Evolutionary conservation across 78 protist genomes (phyloP).

Genomic region (Polysphondylium violaceum): DNA sequence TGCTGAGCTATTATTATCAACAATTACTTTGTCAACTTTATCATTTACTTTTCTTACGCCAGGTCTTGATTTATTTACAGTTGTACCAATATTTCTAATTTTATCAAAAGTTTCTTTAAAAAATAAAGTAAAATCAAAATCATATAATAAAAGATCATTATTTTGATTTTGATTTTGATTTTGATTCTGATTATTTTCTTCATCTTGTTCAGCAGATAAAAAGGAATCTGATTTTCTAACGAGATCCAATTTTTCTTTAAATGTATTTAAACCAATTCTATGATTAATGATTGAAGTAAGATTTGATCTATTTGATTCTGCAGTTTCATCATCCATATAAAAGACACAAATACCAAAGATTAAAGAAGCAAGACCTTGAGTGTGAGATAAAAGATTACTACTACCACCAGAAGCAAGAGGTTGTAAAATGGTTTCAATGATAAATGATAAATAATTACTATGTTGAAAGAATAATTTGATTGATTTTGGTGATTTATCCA

Average conservation of each 20-base stretch:
- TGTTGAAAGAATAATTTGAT: slow-evolving; percentile 8
- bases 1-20: too few relatives aligned
- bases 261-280: slow-evolving; percentile 57
- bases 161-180: slow-evolving; percentile 6
- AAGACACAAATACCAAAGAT: slow-evolving; percentile 35
- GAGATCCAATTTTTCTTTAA: slow-evolving; percentile 44
- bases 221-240: slow-evolving; percentile 70
- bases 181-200: slow-evolving; percentile 14
- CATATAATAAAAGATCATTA: slow-evolving; percentile 19
- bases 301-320: slow-evolving; percentile 27
- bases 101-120: slow-evolving; percentile 71
- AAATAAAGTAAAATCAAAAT: slow-evolving; percentile 76
- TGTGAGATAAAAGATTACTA: not conserved
- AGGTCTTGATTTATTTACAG: slow-evolving; percentile 61
- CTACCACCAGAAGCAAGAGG: not conserved
- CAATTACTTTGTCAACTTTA: too few relatives aligned
- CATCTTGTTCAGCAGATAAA: slow-evolving; percentile 63
- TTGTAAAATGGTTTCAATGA: slow-evolving; percentile 49
- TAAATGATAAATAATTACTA: slow-evolving; percentile 29
- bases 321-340: slow-evolving; percentile 49
- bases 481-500: slow-evolving; percentile 48
- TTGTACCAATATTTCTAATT: slow-evolving; percentile 51
- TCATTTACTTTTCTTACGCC: slow-evolving; percentile 18
- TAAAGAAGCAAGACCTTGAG: slow-evolving; percentile 46
- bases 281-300: slow-evolving; percentile 64